Conservation (phyloP, 202 grass and related monocot species). For the Zizania palustris region DNA sequence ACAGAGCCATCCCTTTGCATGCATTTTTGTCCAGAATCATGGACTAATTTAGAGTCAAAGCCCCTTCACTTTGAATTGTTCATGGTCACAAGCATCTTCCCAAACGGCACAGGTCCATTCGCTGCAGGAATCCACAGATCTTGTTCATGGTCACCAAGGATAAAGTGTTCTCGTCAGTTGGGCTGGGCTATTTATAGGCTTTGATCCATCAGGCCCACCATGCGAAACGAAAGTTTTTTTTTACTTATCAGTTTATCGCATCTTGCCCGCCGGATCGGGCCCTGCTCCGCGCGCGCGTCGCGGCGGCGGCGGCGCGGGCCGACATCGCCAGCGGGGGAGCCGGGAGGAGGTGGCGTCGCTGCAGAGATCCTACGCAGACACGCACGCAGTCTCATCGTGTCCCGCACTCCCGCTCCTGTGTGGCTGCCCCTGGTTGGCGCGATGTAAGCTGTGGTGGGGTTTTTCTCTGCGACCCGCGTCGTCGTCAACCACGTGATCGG, state of each 20-base stretch:
- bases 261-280: not conserved
- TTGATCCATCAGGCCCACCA: no score
- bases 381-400: no score
- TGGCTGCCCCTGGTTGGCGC: not conserved
- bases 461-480: not conserved
- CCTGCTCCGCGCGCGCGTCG: not conserved
- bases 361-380: not conserved
- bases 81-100: slow-evolving; percentile 84
- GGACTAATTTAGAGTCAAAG: slow-evolving; percentile 53
- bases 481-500: slow-evolving; percentile 30
- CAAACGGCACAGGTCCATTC: slow-evolving; percentile 85
- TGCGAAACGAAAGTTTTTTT: no score
- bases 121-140: slow-evolving; percentile 84
- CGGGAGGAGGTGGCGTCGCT: not conserved
- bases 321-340: not conserved
- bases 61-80: slow-evolving; percentile 77
- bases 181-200: no score
- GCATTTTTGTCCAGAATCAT: not conserved
- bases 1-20: not conserved
- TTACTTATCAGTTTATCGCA: no score
- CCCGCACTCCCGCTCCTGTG: not conserved
- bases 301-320: not conserved
- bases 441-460: not conserved
- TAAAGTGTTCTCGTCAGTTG: slow-evolving; percentile 64
- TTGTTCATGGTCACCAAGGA: slow-evolving; percentile 92